Percentiles rank a stretch among this genome's conserved stretches.
Evolutionary conservation across 805 yeast species (phyloP).

Genomic region (Metschnikowia vanudenii): DNA sequence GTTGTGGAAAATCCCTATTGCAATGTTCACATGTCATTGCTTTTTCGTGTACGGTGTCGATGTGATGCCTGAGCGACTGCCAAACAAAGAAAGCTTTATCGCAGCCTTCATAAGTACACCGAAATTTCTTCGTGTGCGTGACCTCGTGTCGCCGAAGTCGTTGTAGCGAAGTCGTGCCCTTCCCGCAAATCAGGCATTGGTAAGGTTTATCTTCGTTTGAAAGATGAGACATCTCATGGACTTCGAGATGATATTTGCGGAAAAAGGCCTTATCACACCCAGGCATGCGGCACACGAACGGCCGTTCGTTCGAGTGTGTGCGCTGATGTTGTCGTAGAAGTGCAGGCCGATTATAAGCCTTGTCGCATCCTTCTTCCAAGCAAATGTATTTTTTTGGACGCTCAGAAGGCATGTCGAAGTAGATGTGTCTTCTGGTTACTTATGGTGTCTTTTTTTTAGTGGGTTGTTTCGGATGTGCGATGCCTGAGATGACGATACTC

Average conservation of each 20-base stretch:
- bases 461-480: not conserved
- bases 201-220: conserved; percentile 58
- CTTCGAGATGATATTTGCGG: conserved; percentile 76
- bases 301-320: conserved; percentile 77
- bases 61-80: conserved; percentile 73
- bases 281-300: conserved; percentile 57
- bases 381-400: conserved; percentile 67
- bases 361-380: conserved; percentile 62
- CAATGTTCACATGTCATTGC: conserved; percentile 62
- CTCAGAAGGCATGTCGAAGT: conserved; percentile 10
- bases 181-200: conserved; percentile 71
- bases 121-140: conserved; percentile 56
- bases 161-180: conserved; percentile 78
- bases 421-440: not conserved
- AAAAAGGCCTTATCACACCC: conserved; percentile 65
- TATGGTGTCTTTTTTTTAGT: too few relatives aligned
- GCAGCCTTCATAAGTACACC: conserved; percentile 64
- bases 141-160: conserved; percentile 80
- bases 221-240: conserved; percentile 68
- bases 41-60: conserved; percentile 57
- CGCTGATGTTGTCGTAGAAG: conserved; percentile 77
- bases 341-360: conserved; percentile 78
- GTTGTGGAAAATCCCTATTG: conserved; percentile 60
- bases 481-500: not conserved
- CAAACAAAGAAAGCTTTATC: conserved; percentile 67